These are phyloP conservation scores for Calophaca sinica DNA, from an alignment of 306 rosid genomes.

Conservation along the genomic window DNA sequence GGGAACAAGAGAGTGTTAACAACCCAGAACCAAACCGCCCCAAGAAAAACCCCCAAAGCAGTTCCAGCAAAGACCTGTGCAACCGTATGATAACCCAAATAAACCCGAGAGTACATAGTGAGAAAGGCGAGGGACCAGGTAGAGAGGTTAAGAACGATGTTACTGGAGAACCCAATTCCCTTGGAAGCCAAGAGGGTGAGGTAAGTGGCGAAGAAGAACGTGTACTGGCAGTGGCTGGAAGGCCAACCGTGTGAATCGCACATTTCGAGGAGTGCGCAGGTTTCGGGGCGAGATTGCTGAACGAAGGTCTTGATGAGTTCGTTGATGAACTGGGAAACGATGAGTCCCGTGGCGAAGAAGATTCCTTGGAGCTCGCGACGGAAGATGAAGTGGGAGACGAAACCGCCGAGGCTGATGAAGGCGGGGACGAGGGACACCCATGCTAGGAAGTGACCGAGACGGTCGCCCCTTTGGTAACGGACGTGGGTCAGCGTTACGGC, in stretches of 20 bases:
- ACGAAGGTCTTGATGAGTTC: constrained; percentile 74
- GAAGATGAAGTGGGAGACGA: constrained; percentile 84
- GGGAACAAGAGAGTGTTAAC: constrained; percentile 57
- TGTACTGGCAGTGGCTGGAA: constrained; percentile 90
- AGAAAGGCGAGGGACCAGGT: constrained; percentile 70
- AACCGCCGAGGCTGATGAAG: constrained; percentile 86
- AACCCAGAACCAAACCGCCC: constrained; percentile 83
- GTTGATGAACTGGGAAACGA: constrained; percentile 76
- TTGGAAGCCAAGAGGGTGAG: constrained; percentile 57
- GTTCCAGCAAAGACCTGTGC: constrained; percentile 93
- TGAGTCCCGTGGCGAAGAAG: constrained; percentile 77
- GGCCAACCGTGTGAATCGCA: constrained; percentile 99
- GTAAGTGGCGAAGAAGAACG: constrained; percentile 87
- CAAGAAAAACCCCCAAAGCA: constrained; percentile 69
- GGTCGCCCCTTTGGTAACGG: constrained; percentile 79
- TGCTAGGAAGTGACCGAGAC: constrained; percentile 77
- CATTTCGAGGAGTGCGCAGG: constrained; percentile 78
- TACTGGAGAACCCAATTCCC: constrained; percentile 56
- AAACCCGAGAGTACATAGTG: constrained; percentile 83
- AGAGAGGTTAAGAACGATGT: constrained; percentile 40
- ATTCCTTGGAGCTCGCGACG: constrained; percentile 94
- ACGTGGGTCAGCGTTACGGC: constrained; percentile 86
- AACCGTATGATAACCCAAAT: constrained; percentile 83
- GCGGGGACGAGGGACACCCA: constrained; percentile 90
- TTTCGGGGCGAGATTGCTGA: constrained; percentile 83